Conservation (phyloP, 306 rosid genomes). For the Arachis stenosperma region DNA sequence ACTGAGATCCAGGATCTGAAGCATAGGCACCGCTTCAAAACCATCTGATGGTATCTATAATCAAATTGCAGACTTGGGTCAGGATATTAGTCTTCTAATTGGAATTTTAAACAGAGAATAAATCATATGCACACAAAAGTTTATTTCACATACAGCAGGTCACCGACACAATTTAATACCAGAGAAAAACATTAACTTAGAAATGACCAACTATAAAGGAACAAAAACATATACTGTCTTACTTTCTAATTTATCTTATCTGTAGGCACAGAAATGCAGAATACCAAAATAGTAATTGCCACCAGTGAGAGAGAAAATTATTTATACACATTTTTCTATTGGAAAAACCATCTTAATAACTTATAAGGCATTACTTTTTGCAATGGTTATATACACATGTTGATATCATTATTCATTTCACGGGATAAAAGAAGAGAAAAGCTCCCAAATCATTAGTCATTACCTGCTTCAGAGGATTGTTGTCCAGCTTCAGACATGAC, state of each 20-base stretch:
- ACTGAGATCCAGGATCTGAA: slow-evolving; percentile 82
- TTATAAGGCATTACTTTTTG: background rate
- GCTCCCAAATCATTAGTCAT: slow-evolving; percentile 35
- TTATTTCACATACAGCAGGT: slow-evolving; percentile 19
- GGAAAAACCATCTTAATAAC: slow-evolving; percentile 22
- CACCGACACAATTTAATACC: background rate
- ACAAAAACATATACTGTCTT: slow-evolving; percentile 12
- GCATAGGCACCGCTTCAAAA: slow-evolving; percentile 69
- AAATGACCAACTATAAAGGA: slow-evolving; percentile 18
- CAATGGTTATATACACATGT: slow-evolving; percentile 23
- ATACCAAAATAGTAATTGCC: slow-evolving; percentile 20
- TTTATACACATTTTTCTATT: slow-evolving; percentile 10
- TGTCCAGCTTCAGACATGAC: slow-evolving; percentile 80
- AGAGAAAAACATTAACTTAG: background rate
- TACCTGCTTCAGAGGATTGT: slow-evolving; percentile 82
- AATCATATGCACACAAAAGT: slow-evolving; percentile 10
- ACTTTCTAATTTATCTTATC: slow-evolving; percentile 18
- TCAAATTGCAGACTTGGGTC: slow-evolving; percentile 31
- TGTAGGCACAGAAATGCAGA: slow-evolving; percentile 1
- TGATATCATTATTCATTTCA: slow-evolving; percentile 36
- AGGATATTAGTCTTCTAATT: slow-evolving; percentile 36
- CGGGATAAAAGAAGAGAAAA: slow-evolving; percentile 23
- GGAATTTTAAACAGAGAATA: slow-evolving; percentile 24
- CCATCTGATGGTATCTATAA: slow-evolving; percentile 82
- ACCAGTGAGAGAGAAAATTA: slow-evolving; percentile 23